Evolutionary conservation across 2,329 filamentous ascomycete species (phyloP), one percentile per base, ranked within the genome.

Genomic region (Claviceps digitariae): DNA sequence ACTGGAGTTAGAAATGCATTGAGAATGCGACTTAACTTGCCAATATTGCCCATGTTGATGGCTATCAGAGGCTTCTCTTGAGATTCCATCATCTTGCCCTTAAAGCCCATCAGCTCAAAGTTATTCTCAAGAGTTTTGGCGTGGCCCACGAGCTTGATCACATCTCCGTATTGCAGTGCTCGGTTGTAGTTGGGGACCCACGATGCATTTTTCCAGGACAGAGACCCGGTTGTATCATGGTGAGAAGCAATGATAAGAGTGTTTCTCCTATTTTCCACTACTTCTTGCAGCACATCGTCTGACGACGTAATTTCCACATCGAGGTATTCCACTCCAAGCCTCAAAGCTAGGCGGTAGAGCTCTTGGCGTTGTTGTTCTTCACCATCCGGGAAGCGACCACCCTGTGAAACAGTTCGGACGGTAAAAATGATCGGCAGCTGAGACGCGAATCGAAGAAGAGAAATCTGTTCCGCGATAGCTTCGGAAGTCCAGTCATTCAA

Each of bases 1-100:
- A 98, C 93, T 0, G 93, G 93, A 0, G 93, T 97, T 73, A 98
- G 82, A 74, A 97, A 97, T 31, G 79, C 76, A 68, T 98, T 98
- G 55, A 94, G 73, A 46, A 98, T 84, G 36, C 93, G 84, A 63
- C 89, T 95, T 44, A 96, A 77, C 71, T 95, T 93, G 49, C 93
- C 93, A 27, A 80, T 74, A 48, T 81, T 75, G 31, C 91, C 90
- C 91, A 98, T 97, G 69, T 98, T 98, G 65, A 98, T 86, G 1
- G 87, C 89, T 60, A 98, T 96, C 53, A 98, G 72, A 1, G 90
- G 91, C n/a, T 83, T 82, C 52, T 85, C 76, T 63, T 94, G 86
- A 1, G 86, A 79, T 25, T 77, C 73, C 40, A 81, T 74, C 69
- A 90, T 90, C 72, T 80, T 84, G 23, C 76, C 71, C 72, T 87